Base-by-base conservation (phyloP, 495 filamentous ascomycete species). In the Podospora comata region DNA sequence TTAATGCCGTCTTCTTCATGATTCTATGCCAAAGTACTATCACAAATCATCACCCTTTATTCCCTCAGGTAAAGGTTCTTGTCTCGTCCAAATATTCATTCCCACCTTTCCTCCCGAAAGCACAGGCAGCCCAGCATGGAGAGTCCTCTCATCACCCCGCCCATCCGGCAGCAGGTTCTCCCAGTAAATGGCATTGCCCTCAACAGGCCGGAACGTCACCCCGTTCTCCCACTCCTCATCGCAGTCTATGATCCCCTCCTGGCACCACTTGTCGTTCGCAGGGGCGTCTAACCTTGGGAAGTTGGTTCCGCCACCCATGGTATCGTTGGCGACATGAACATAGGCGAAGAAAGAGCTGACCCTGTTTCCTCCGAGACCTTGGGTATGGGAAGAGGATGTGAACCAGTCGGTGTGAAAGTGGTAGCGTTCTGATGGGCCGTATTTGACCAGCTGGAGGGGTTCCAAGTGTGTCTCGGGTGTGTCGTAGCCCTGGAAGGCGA, bases 111-210 rank as follows among this genome's bases (percentile, higher is more conserved):
- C 84, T 27, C 91, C 91, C 66, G 78, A 80, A 54, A 81, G 84
- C 6, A 92, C 89, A 48, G 89, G 89, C 73, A 90, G 73, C 39
- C 89, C 89, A 5, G 89, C 89, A 81, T 93, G 91, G 77, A 90
- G 83, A 44, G 85, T 89, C 77, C 87, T 82, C 70, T 84, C 78
- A 76, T 91, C 88, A 30, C 89, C 89, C 5, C 74, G 79, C 58
- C 90, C 89, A 3, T 81, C 74, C 1, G 73, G 61, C 19, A 82
- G 70, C 68, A 93, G 73, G 79, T 93, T 93, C 80, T 87, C 85
- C 90, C 91, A 93, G 73, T 88, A 93, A 18, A 93, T 84, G 5
- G 89, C 90, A 78, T 89, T 91, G 23, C 90, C 90, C 72, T 85
- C 83, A 6, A 89, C 78, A 0, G 89, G 86, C 69, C 85, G 85